Evolutionary conservation across 2,329 filamentous ascomycete genomes (phyloP), one percentile per base, ranked within the genome.

Genomic region (Dryadomyces quercus-mongolicae): DNA sequence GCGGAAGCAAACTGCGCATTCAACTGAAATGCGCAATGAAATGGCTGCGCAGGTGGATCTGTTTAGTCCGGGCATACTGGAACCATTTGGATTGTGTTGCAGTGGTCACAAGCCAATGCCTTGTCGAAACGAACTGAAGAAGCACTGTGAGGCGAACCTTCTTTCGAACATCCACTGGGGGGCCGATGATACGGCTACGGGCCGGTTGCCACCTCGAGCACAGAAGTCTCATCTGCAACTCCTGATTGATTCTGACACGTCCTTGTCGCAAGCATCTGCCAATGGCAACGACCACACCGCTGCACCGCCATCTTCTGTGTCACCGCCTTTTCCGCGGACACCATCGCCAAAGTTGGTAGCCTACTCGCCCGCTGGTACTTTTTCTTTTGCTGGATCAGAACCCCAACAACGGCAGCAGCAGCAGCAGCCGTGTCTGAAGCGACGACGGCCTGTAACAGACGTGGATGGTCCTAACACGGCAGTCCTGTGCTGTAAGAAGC

Each of bases 401-500:
- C 10, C 36, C 5, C 6, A 20, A 15, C 16, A 51, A 25, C 49
- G 31, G 5, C 52, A 38, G 13, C 40, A 43, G 40, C 40, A 43
- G n/a, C 12, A n/a, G 5, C 45, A 51, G 10, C 54, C 54, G 3
- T 51, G 43, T 7, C 58, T 66, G 51, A 84, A 84, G 62, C 75
- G 82, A 36, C 62, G 65, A 20, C 75, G 82, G 22, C 67, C 73
- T 5, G 59, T 69, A 2, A 74, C 77, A 40, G 82, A 86, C 58
- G 76, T 85, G 46, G 81, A 85, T 56, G 80, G 74, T 53, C 76
- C 72, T 51, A 71, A 74, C 60, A 78, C 76, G 0, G 71, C 71
- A 31, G 61, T 59, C n/a, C 59, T 80, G 55, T 64, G 71, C 63
- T 73, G 69, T 63, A 88, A 89, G 72, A 88, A 88, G 66, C 78